These are phyloP conservation scores for Raddia distichophylla DNA, from an alignment of 176 grass and related monocot species.

Conservation along the genomic window DNA sequence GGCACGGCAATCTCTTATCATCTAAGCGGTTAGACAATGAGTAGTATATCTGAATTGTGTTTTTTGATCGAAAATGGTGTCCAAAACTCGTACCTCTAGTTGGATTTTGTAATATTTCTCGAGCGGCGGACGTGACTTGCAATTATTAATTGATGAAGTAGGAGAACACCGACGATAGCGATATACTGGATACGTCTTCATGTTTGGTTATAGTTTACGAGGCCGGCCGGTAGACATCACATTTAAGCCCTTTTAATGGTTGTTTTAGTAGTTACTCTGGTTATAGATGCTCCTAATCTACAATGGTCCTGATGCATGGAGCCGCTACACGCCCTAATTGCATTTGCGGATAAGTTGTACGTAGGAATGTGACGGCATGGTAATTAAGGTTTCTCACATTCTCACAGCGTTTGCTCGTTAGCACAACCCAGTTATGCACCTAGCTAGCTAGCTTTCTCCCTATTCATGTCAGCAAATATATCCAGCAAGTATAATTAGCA, in stretches of 20 bases:
- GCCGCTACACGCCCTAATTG: background rate
- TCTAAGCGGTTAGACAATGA: too few relatives aligned
- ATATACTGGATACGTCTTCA: background rate
- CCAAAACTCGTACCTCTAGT: too few relatives aligned
- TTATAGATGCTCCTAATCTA: background rate
- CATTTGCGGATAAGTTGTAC: too few relatives aligned
- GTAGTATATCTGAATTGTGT: too few relatives aligned
- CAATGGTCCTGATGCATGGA: background rate
- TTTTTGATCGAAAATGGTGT: too few relatives aligned
- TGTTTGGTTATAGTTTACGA: background rate
- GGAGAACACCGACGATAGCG: background rate
- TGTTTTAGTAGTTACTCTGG: slow-evolving; percentile 14
- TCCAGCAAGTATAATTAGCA: background rate
- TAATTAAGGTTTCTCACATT: background rate
- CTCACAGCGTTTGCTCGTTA: background rate
- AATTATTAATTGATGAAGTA: background rate
- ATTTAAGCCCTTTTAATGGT: slow-evolving; percentile 41
- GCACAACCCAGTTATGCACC: background rate
- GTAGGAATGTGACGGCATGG: too few relatives aligned
- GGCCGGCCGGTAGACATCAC: background rate
- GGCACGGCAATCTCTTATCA: too few relatives aligned
- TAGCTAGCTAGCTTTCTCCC: background rate
- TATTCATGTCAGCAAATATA: background rate
- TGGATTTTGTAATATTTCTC: background rate
- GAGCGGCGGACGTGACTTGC: too few relatives aligned